Conservation (phyloP, 371 early-diverging fungal species). For the Saksenaea vasiformis region DNA sequence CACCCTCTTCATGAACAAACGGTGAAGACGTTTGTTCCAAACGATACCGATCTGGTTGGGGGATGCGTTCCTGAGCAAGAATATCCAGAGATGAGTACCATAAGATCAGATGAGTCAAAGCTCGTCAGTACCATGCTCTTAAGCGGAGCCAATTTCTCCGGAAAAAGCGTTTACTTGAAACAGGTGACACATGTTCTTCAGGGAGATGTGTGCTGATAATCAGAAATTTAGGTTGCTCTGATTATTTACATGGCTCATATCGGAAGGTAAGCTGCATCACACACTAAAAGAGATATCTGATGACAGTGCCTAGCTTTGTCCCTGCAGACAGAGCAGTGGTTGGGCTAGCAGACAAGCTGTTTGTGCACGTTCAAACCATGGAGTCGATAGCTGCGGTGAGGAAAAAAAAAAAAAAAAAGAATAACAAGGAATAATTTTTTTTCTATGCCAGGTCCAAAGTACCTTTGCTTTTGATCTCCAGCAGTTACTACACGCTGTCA, state of each 20-base stretch:
- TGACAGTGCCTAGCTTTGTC: conserved; percentile 64
- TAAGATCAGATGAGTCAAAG: not conserved
- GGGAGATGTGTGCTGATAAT: not conserved
- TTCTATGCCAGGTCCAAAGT: conserved; percentile 56
- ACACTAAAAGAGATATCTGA: not conserved
- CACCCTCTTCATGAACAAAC: conserved; percentile 76
- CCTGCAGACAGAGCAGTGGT: conserved; percentile 83
- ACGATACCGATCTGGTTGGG: conserved; percentile 56
- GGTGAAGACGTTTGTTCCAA: conserved; percentile 66
- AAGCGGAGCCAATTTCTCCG: conserved; percentile 79
- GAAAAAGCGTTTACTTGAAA: conserved; percentile 79
- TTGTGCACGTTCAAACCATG: conserved; percentile 70
- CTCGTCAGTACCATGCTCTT: conserved; percentile 59
- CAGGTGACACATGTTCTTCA: conserved; percentile 53
- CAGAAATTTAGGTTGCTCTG: conserved; percentile 53
- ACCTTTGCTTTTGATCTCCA: conserved; percentile 73
- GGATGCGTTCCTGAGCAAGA: conserved; percentile 13
- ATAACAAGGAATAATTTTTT: too few species aligned
- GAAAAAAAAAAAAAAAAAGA: not conserved
- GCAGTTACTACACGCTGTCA: conserved; percentile 60
- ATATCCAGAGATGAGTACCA: not conserved
- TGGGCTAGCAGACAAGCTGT: conserved; percentile 90
- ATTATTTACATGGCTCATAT: conserved; percentile 81
- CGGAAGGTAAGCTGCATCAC: conserved; percentile 52
- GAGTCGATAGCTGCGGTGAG: conserved; percentile 56